These are phyloP conservation scores for Laburnicola sp. DNA, from an alignment of 2,329 filamentous ascomycete genomes.

Conservation along the genomic window DNA sequence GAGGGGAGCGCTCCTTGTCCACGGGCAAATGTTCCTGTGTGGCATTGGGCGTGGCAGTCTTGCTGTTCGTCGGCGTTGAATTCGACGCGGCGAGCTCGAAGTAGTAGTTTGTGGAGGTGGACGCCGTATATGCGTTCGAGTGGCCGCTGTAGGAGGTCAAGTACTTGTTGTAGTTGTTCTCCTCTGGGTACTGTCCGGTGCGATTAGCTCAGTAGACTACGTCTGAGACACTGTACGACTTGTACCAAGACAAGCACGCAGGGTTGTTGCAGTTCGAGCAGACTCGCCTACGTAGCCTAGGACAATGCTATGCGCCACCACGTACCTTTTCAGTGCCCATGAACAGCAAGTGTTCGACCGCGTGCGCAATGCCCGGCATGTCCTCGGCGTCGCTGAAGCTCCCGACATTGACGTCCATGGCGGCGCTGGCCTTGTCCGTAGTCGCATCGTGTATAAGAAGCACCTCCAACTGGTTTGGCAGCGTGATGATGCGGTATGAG, in stretches of 20 bases:
- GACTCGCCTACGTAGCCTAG: neutral
- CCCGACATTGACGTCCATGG: slow-evolving; percentile 93
- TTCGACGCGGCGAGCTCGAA: slow-evolving; percentile 90
- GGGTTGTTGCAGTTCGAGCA: too few relatives aligned
- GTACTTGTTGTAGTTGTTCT: slow-evolving; percentile 95
- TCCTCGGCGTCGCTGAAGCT: slow-evolving; percentile 90
- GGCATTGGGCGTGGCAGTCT: slow-evolving; percentile 39
- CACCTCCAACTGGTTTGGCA: slow-evolving; percentile 86
- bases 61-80: slow-evolving; percentile 57
- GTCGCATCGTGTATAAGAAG: slow-evolving; percentile 91
- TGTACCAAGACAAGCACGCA: neutral
- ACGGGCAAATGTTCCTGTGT: slow-evolving; percentile 43
- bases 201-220: neutral
- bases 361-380: slow-evolving; percentile 94
- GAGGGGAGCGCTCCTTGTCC: slow-evolving; percentile 56
- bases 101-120: slow-evolving; percentile 95
- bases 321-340: slow-evolving; percentile 94
- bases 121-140: slow-evolving; percentile 92
- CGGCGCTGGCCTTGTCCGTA: slow-evolving; percentile 95
- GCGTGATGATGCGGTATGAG: slow-evolving; percentile 80
- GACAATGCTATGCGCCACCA: neutral
- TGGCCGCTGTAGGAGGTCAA: slow-evolving; percentile 85
- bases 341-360: slow-evolving; percentile 93
- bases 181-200: slow-evolving; percentile 71
- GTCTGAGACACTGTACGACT: neutral